A percentile compares a stretch with the other conserved stretches of the same genome.
Evolutionary conservation across 129 eudicot genomes (phyloP).

Genomic region (Pulicaria dysenterica): DNA sequence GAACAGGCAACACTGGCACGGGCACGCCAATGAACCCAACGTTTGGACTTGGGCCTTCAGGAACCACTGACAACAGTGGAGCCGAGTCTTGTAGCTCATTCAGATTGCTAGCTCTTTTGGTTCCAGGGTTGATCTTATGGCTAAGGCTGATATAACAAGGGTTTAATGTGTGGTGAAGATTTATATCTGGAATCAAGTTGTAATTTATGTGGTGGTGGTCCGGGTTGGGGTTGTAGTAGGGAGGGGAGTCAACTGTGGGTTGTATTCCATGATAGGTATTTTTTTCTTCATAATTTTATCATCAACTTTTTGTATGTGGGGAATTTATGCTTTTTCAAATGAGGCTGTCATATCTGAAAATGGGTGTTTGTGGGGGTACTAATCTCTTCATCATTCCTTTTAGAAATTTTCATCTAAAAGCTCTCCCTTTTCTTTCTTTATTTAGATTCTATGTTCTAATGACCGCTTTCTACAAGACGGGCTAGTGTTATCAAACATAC

Average conservation of each 20-base stretch:
- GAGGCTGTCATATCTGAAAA: constrained; percentile 41
- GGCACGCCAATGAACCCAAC: constrained; percentile 30
- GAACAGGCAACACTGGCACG: constrained; percentile 18
- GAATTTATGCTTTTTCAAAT: constrained; percentile 65
- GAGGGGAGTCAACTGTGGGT: constrained; percentile 30
- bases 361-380: constrained; percentile 38
- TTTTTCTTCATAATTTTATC: constrained; percentile 17
- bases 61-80: constrained; percentile 40
- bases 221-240: constrained; percentile 27
- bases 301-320: constrained; percentile 38
- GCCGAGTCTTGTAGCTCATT: constrained; percentile 27
- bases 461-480: neutral
- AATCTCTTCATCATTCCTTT: constrained; percentile 34
- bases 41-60: constrained; percentile 53
- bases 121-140: constrained; percentile 44
- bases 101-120: constrained; percentile 36
- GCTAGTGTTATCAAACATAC: neutral
- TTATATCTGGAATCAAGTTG: constrained; percentile 25
- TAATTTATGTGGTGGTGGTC: constrained; percentile 20
- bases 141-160: constrained; percentile 38
- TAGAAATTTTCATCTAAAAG: constrained; percentile 29
- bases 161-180: constrained; percentile 35
- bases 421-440: neutral
- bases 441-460: constrained; percentile 10
- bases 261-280: constrained; percentile 38